Evolutionary conservation across 768 basidiomycete species (phyloP).

Genomic region (Brasilioporus rufonigricans): DNA sequence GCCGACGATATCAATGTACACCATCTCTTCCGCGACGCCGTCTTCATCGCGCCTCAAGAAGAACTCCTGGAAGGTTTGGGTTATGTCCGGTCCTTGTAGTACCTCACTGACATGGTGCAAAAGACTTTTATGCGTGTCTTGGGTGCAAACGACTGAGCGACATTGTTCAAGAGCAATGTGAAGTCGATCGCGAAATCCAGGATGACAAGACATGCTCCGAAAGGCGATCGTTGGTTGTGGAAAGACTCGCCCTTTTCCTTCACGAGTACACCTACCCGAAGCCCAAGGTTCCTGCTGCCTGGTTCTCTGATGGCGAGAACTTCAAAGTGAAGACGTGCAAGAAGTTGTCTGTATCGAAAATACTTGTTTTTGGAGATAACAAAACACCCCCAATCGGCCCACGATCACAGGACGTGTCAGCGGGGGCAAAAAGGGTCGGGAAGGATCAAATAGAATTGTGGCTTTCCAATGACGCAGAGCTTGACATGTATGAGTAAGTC

Average conservation of each 20-base stretch:
- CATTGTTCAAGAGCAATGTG: background rate
- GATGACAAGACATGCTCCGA: background rate
- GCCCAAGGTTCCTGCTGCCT: background rate
- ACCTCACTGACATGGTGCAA: background rate
- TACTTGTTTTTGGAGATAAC: background rate
- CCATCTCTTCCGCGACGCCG: background rate
- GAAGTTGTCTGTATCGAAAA: background rate
- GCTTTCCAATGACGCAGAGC: background rate
- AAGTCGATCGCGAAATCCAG: background rate
- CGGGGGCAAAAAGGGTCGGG: background rate
- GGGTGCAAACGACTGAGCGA: background rate
- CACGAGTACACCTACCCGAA: background rate
- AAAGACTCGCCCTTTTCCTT: background rate
- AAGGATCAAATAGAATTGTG: background rate
- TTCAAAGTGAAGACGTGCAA: background rate
- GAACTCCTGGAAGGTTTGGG: background rate
- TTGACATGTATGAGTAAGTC: constrained; percentile 3
- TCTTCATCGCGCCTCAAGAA: constrained; percentile 1
- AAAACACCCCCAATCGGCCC: too few species aligned
- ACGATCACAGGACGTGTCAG: background rate
- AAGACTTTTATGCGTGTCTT: too few species aligned
- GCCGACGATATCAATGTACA: background rate
- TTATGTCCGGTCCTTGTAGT: background rate
- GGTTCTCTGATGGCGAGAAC: background rate
- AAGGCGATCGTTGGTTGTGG: background rate